Evolutionary conservation across 345 rosid species (phyloP).

Genomic region (Aquilaria malaccensis): DNA sequence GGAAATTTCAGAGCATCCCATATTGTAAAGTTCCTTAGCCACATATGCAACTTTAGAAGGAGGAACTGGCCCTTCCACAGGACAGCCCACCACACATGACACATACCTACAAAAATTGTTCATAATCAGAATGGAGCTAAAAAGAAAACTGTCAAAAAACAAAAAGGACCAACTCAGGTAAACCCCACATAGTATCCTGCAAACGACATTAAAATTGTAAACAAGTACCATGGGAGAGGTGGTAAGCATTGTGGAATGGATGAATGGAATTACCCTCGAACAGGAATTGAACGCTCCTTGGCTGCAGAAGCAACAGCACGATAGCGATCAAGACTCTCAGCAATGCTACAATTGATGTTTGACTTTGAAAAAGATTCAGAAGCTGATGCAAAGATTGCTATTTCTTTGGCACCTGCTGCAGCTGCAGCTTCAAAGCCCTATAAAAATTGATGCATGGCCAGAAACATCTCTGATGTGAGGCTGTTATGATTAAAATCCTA

Average conservation of each 20-base stretch:
- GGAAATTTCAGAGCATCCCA: constrained; percentile 97
- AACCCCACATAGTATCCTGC: not conserved
- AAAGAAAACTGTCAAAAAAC: not conserved
- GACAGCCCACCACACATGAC: constrained; percentile 92
- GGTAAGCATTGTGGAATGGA: not conserved
- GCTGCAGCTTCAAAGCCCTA: constrained; percentile 74
- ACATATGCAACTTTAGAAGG: constrained; percentile 83
- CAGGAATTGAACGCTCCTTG: constrained; percentile 46
- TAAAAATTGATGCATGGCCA: constrained; percentile 13
- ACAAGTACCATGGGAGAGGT: not conserved
- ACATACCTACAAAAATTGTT: constrained; percentile 56
- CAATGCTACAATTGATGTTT: constrained; percentile 68
- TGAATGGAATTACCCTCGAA: constrained; percentile 51
- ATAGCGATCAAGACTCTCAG: constrained; percentile 69
- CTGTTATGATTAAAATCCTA: constrained; percentile 1
- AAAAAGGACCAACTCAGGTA: not conserved
- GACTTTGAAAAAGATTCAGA: constrained; percentile 73
- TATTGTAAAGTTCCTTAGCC: constrained; percentile 78
- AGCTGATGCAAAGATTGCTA: constrained; percentile 78
- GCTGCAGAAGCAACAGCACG: constrained; percentile 52
- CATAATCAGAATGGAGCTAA: no score
- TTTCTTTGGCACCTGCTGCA: constrained; percentile 77
- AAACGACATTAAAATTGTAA: not conserved
- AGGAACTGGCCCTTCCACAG: constrained; percentile 64
- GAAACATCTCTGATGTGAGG: constrained; percentile 5